A percentile compares a stretch with the other conserved stretches of the same genome.
Conservation (phyloP, 2,329 filamentous ascomycete species). For the Colletotrichum phormii region DNA sequence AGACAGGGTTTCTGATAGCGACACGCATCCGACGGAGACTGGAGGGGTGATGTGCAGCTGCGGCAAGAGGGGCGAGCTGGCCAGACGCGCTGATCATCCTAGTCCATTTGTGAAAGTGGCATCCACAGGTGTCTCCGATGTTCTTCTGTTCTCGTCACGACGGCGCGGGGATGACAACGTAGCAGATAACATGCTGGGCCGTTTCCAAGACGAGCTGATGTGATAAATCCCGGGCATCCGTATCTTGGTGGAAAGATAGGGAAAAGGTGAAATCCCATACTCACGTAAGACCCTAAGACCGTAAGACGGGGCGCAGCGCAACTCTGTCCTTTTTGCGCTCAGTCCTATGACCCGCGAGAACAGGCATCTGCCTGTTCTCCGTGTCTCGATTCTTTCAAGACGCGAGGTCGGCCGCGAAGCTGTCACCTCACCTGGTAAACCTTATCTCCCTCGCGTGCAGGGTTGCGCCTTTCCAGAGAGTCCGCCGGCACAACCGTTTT, state of each 20-base stretch:
- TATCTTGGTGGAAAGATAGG: constrained; percentile 13
- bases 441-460: constrained; percentile 33
- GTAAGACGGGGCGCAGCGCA: constrained; percentile 19
- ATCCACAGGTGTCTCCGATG: constrained; percentile 17
- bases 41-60: constrained; percentile 36
- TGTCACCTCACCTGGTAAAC: constrained; percentile 31
- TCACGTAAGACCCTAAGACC: constrained; percentile 14
- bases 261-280: constrained; percentile 28
- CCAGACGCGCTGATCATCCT: constrained; percentile 30
- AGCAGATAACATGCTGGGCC: constrained; percentile 6
- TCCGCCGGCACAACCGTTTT: constrained; percentile 23
- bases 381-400: constrained; percentile 19
- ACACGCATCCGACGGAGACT: constrained; percentile 31
- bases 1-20: constrained; percentile 30
- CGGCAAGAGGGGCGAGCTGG: constrained; percentile 26
- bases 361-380: constrained; percentile 21
- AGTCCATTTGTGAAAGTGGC: constrained; percentile 20
- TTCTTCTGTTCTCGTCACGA: constrained; percentile 9
- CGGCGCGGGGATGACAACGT: constrained; percentile 17
- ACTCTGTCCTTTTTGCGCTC: constrained; percentile 16
- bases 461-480: constrained; percentile 5
- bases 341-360: constrained; percentile 20
- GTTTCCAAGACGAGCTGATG: not conserved
- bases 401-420: constrained; percentile 22
- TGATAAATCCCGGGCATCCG: not conserved